Evolutionary conservation across 2,329 filamentous ascomycete species (phyloP), one percentile per base, ranked within the genome.

Genomic region (Exutisphaerella laricina): DNA sequence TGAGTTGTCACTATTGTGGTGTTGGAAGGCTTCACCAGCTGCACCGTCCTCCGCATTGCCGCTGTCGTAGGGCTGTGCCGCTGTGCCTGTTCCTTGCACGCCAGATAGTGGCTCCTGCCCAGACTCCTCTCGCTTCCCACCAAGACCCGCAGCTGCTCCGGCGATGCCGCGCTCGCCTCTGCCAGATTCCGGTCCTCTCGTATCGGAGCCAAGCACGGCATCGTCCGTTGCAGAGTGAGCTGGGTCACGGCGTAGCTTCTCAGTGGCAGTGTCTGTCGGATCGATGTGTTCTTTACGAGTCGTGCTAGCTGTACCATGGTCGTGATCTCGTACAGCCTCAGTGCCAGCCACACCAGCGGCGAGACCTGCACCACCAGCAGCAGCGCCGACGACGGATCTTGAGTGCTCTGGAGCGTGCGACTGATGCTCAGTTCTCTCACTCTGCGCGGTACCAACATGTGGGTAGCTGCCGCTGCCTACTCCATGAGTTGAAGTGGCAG

Each of bases 231-330:
- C 33, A 12, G 33, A 35, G 5, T 35, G 33, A 12, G 33, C 10
- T 23, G 33, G 33, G n/a, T 35, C 33, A n/a, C 33, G 18, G 21
- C 20, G 17, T 8, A 35, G 20, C 33, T 35, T 35, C 16, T 35
- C 33, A 20, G 33, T 23, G 8, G 33, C 33, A 17, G 20, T n/a
- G 18, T 35, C 33, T 5, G 33, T 35, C 12, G 33, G 18, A 20
- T 35, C 33, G 8, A n/a, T 35, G 2, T 20, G 33, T 20, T 35
- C 33, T 8, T 35, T 35, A n/a, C 17, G 33, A 3, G 33, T 35
- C 5, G 32, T 35, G 32, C 12, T 16, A n/a, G 18, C 7, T n/a
- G n/a, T n/a, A n/a, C n/a, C n/a, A n/a, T n/a, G n/a, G 14, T 33
- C 30, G 13, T n/a, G 28, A n/a, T n/a, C 9, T n/a, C 14, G 30